phyloP scores from a whole-genome alignment of 1,284 basidiomycete genomes.

The Coniferiporia weirii region DNA sequence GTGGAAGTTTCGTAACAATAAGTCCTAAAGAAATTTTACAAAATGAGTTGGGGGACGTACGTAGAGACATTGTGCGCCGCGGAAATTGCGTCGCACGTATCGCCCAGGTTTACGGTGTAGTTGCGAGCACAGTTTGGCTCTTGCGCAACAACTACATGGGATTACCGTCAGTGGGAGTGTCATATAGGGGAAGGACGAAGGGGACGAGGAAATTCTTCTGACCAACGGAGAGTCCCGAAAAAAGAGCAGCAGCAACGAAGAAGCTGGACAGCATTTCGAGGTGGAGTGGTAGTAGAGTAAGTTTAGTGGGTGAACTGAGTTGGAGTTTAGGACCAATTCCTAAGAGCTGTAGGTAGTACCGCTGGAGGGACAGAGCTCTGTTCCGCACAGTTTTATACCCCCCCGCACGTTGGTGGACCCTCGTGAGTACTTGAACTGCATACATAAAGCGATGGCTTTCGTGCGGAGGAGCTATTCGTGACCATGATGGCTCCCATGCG shows the following conservation, averaged over 20 bases:
- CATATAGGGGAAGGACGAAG: background rate
- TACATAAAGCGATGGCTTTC: too few relatives aligned
- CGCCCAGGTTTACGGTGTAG: conserved; percentile 38
- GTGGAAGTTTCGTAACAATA: background rate
- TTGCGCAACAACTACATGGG: background rate
- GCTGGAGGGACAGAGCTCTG: background rate
- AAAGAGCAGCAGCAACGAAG: background rate
- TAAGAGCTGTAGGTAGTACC: background rate
- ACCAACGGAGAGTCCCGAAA: background rate
- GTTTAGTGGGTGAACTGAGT: background rate
- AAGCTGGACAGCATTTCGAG: background rate
- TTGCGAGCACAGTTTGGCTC: conserved; percentile 32
- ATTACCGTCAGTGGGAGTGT: too few relatives aligned
- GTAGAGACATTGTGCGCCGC: conserved; percentile 40
- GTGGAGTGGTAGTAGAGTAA: background rate
- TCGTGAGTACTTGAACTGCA: too few relatives aligned
- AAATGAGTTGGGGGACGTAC: conserved; percentile 21
- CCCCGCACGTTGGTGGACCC: too few relatives aligned
- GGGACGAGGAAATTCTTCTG: background rate
- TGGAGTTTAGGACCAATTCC: background rate
- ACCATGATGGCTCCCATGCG: too few relatives aligned
- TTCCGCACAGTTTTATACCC: background rate
- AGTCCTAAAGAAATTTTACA: background rate
- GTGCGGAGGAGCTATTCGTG: too few relatives aligned
- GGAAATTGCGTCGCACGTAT: conserved; percentile 44